phyloP scores from a whole-genome alignment of 1,139 yeast species.

The Candida albicans region DNA sequence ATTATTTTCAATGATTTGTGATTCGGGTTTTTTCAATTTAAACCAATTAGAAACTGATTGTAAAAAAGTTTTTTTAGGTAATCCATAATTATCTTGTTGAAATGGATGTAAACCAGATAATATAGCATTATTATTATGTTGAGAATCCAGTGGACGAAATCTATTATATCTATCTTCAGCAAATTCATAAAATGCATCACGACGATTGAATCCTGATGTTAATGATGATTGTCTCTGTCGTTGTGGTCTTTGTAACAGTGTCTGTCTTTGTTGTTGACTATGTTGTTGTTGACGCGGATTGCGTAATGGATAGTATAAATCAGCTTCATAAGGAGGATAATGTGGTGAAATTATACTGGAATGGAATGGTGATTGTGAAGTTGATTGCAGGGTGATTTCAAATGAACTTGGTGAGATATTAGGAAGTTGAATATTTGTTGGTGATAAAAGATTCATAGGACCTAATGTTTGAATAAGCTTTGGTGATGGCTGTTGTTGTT shows the following conservation, averaged over 20 bases:
- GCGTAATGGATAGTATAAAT: constrained; percentile 6
- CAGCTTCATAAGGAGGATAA: constrained; percentile 10
- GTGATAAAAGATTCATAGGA: neutral
- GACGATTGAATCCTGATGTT: constrained; percentile 17
- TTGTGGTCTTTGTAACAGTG: neutral
- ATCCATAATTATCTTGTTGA: constrained; percentile 21
- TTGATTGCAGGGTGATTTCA: constrained; percentile 6
- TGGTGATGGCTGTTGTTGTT: neutral
- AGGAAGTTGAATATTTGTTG: neutral
- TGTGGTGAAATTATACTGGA: constrained; percentile 10
- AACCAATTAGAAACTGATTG: constrained; percentile 15
- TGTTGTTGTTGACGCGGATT: constrained; percentile 1
- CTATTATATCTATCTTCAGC: constrained; percentile 55
- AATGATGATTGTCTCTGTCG: constrained; percentile 1
- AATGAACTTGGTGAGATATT: constrained; percentile 7
- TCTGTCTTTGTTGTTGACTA: neutral
- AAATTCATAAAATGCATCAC: constrained; percentile 35
- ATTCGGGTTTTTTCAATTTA: constrained; percentile 6
- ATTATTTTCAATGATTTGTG: neutral
- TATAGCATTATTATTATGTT: constrained; percentile 34
- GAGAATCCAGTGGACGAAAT: constrained; percentile 53
- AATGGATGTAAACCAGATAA: constrained; percentile 45
- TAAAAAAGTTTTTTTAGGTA: constrained; percentile 8
- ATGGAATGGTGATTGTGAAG: constrained; percentile 6
- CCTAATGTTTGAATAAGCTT: neutral